These are phyloP conservation scores for Candida endomychidarum DNA, from an alignment of 805 yeast species.

Conservation along the genomic window DNA sequence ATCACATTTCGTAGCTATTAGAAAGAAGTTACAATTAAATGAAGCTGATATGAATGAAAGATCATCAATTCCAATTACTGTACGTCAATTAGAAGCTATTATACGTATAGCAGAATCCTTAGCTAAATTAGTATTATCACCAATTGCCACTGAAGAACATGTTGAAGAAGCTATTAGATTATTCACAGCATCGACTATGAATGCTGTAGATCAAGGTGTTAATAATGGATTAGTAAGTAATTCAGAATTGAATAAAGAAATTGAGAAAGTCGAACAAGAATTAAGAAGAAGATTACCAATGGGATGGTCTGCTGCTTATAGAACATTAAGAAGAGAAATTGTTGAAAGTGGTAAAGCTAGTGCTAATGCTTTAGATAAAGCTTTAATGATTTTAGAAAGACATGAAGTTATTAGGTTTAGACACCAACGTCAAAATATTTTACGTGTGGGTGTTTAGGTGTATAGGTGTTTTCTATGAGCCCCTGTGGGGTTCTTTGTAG, in stretches of 20 bases:
- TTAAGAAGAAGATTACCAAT: slow-evolving; percentile 88
- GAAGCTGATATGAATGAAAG: slow-evolving; percentile 84
- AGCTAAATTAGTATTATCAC: slow-evolving; percentile 80
- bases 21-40: slow-evolving; percentile 76
- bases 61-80: slow-evolving; percentile 94
- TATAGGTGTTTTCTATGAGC: too few species aligned
- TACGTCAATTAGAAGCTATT: slow-evolving; percentile 96
- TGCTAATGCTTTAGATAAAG: slow-evolving; percentile 76
- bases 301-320: slow-evolving; percentile 93
- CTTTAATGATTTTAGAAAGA: slow-evolving; percentile 76
- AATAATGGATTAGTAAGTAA: slow-evolving; percentile 45
- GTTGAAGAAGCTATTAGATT: slow-evolving; percentile 94
- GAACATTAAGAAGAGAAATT: slow-evolving; percentile 79
- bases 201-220: slow-evolving; percentile 76
- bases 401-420: slow-evolving; percentile 86
- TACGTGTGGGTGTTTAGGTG: slow-evolving; percentile 64
- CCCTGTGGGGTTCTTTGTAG: too few species aligned
- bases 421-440: slow-evolving; percentile 80
- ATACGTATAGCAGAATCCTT: slow-evolving; percentile 92
- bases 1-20: slow-evolving; percentile 87
- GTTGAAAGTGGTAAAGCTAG: slow-evolving; percentile 63
- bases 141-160: slow-evolving; percentile 83
- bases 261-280: slow-evolving; percentile 77
- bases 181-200: slow-evolving; percentile 96
- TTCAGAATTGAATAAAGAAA: slow-evolving; percentile 66